Base-by-base conservation (phyloP, 352 stramenopile species). In the Elongisporangium prolatum region DNA sequence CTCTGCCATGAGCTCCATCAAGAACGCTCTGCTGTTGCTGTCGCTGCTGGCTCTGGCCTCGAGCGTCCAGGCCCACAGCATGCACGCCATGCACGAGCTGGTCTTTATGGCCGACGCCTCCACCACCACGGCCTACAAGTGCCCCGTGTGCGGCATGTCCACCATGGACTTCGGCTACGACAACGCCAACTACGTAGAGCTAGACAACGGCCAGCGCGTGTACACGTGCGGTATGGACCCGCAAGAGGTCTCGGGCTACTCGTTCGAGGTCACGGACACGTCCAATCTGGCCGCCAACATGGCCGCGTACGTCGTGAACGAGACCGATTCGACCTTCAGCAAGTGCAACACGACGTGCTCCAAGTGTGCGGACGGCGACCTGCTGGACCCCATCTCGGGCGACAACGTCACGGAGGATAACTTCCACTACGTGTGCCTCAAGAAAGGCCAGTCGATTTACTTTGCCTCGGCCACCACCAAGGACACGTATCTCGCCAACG, bases 391-490 rank as follows among this genome's bases (percentile, higher is more conserved):
- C 18, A 69, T 93, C 50, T 77, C 78, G 21, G 84, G 84, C 22
- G 72, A 74, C 48, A 54, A 61, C 13, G 64, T 93, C 50, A 83
- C 75, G 4, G 62, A 61, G 7, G 61, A 71, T 50, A 92, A 84
- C 62, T 91, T 77, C 64, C 72, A 86, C 38, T 88, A 80, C 50
- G 71, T 92, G 25, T 94, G 84, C 58, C 57, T 94, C 20, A 63
- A 57, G 9, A 88, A 88, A 37, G 84, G 78, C 55, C 84, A 94
- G 68, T 92, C 91, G 71, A 79, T 94, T 54, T 94, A 91, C 71
- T 94, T 94, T 56, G 73, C 78, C 24, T 91, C 82, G 20, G 73
- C 88, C 53, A 62, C 59, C 28, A 88, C 69, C 56, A 88, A 87
- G 67, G 75, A 79, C 50, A 52, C 68, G 61, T 94, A 91, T 67